phyloP scores from a whole-genome alignment of 306 rosid species.

The Malus asiatica region DNA sequence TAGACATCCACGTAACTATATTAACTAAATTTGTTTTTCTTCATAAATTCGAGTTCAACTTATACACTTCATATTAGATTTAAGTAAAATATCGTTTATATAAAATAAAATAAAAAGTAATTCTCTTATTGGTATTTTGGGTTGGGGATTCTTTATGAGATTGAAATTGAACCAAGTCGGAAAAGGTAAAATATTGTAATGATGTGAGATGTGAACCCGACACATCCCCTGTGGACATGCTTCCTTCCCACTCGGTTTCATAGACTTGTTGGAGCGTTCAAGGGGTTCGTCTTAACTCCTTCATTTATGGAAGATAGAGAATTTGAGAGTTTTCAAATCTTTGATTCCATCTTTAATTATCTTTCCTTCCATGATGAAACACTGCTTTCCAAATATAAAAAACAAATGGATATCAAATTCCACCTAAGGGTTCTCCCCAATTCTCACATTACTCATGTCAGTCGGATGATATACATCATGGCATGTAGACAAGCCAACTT shows the following conservation, averaged over 20 bases:
- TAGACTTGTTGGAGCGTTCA: background rate
- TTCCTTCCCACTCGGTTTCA: background rate
- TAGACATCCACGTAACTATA: no score
- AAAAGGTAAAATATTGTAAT: background rate
- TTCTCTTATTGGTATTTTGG: background rate
- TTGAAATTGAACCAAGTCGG: background rate
- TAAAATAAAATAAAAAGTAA: no score
- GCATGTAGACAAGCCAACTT: no score
- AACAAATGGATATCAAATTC: background rate
- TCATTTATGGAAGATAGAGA: background rate
- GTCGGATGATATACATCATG: no score
- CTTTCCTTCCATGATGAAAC: background rate
- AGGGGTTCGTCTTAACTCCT: background rate
- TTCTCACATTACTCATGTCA: no score
- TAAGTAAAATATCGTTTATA: no score
- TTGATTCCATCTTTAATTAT: background rate
- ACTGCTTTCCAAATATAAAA: no score
- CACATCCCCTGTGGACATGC: background rate
- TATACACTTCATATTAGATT: no score
- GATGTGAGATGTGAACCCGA: background rate
- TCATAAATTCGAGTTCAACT: no score
- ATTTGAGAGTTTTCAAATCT: background rate
- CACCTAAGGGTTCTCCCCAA: no score
- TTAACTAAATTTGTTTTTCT: background rate
- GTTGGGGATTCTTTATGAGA: background rate